Evolutionary conservation across 305 asterid genomes (phyloP), one percentile per base, ranked within the genome.

Genomic region (Nicotiana rustica): DNA sequence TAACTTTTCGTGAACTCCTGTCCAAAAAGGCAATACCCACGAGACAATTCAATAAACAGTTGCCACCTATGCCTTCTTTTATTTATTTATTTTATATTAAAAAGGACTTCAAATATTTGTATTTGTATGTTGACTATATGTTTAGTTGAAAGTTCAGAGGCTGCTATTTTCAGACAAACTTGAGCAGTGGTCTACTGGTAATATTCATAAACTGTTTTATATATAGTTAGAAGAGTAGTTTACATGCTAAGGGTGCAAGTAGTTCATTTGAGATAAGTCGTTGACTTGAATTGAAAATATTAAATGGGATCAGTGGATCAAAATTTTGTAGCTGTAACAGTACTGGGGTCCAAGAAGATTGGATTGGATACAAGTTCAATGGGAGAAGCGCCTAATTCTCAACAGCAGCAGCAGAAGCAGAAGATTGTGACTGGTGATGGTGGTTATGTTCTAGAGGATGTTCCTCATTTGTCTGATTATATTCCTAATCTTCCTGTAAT

Each of bases 381-480:
- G 89, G 97, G 88, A 21, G 84, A 80, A 75, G 86, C 85, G 82
- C 38, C 71, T 67, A 77, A 83, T 82, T 81, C 86, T 25, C 25
- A 25, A 25, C 25, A 25, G 25, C 25, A 25, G 89, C 83, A 85
- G 65, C 93, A 92, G 83, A 86, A 36, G 90, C 79, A 85, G 66
- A 94, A 96, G 82, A 83, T 90, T 7, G 89, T 88, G 5, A 66
- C 62, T 2, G 96, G 97, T 25, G 94, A 90, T 0, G 83, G 60
- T 77, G 97, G 97, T 84, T 94, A 87, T 68, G 84, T 89, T 64
- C 95, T 96, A 7, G 91, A 96, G 71, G 99, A 96, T 62, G 98
- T 96, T 25, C 99, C 99, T 17, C 99, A 94, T 81, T 90, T 96
- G 75, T 87, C 94, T 33, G 98, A 94, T 80, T 94, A 90, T 86